A percentile compares a stretch with the other conserved stretches of the same genome.
These are phyloP conservation scores for Megacollybia platyphylla DNA, from an alignment of 1,284 basidiomycete species.

Conservation along the genomic window DNA sequence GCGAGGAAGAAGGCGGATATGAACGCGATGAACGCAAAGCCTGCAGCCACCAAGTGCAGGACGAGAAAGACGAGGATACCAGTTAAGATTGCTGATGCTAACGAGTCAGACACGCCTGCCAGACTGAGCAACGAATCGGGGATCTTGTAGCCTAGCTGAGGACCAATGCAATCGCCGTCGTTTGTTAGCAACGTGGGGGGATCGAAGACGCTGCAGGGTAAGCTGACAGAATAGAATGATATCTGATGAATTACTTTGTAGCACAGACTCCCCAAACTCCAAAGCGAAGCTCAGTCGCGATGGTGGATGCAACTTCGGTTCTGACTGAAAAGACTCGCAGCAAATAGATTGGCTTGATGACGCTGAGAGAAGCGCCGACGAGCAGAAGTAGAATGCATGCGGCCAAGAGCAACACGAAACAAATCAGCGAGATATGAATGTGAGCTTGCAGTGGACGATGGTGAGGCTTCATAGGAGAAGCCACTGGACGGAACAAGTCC, in stretches of 20 bases:
- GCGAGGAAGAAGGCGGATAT: conserved; percentile 43
- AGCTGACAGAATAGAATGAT: background rate
- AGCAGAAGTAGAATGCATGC: conserved; percentile 64
- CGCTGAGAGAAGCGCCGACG: conserved; percentile 60
- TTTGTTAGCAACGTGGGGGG: conserved; percentile 14
- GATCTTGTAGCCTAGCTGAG: conserved; percentile 42
- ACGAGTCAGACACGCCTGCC: conserved; percentile 27
- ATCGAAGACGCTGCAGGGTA: conserved; percentile 16
- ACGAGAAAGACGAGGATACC: conserved; percentile 46
- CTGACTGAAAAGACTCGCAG: conserved; percentile 35
- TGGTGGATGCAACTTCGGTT: conserved; percentile 25
- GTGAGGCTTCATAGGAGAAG: conserved; percentile 12
- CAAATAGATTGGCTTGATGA: conserved; percentile 63
- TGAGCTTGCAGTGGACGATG: conserved; percentile 31
- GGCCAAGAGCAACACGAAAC: conserved; percentile 31
- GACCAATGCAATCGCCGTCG: conserved; percentile 38
- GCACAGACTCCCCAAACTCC: conserved; percentile 71
- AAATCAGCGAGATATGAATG: conserved; percentile 28
- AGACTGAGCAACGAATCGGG: conserved; percentile 24
- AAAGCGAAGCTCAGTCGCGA: conserved; percentile 52
- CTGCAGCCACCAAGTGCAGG: conserved; percentile 52
- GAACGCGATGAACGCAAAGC: conserved; percentile 39
- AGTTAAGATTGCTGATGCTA: conserved; percentile 33
- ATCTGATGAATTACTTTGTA: conserved; percentile 24
- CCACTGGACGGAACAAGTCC: no score